Conservation (phyloP, 331 rosid genomes). For the Telfairia occidentalis region DNA sequence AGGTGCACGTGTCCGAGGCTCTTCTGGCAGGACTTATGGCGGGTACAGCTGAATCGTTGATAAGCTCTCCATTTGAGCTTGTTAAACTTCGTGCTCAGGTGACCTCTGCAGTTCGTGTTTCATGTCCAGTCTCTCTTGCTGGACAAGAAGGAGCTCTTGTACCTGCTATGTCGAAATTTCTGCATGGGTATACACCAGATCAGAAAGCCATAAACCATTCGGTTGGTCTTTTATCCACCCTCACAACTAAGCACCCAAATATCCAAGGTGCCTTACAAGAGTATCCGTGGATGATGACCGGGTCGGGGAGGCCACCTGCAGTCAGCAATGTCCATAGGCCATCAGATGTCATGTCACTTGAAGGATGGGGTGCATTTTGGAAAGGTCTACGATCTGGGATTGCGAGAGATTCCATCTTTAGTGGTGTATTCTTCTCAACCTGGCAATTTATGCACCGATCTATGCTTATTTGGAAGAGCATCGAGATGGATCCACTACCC, state of each 20-base stretch:
- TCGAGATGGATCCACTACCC: conserved; percentile 68
- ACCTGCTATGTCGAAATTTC: conserved; percentile 46
- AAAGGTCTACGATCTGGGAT: conserved; percentile 72
- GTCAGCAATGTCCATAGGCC: conserved; percentile 47
- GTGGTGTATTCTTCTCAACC: conserved; percentile 72
- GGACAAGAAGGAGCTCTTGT: conserved; percentile 34
- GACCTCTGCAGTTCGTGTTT: conserved; percentile 41
- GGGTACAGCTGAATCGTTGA: conserved; percentile 56
- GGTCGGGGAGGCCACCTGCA: conserved; percentile 77
- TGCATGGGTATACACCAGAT: conserved; percentile 60
- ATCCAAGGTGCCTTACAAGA: conserved; percentile 46
- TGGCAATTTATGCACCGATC: conserved; percentile 81
- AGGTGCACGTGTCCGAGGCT: conserved; percentile 54
- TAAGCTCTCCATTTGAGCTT: conserved; percentile 77
- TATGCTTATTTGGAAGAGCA: conserved; percentile 85
- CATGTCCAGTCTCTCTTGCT: conserved; percentile 28
- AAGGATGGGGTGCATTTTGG: conserved; percentile 86
- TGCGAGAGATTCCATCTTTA: conserved; percentile 69
- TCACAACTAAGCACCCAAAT: conserved; percentile 53
- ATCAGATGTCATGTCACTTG: conserved; percentile 51
- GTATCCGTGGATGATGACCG: conserved; percentile 92
- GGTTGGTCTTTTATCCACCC: conserved; percentile 58
- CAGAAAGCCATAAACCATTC: conserved; percentile 45
- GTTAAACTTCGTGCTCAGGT: conserved; percentile 77
- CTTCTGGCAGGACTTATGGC: conserved; percentile 63